Base-by-base conservation (phyloP, 352 stramenopile genomes). In the Aphanomyces cochlioides region DNA sequence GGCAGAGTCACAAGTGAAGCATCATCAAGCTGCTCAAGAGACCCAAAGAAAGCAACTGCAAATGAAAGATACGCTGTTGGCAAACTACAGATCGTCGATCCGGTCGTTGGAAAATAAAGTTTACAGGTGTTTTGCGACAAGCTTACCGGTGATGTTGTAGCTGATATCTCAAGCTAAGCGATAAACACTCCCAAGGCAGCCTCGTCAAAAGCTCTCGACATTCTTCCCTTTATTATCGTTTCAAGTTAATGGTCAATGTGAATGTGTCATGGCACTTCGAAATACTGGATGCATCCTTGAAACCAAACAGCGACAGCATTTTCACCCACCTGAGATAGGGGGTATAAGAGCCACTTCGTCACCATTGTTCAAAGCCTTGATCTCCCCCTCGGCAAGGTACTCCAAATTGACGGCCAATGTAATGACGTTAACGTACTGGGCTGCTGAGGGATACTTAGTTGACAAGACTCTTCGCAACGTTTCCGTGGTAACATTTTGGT, bases 331-430 rank as follows among this genome's bases (percentile, higher is more conserved):
- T 57, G 84, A 92, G 73, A 93, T 92, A n/a, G 86, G 86, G 56
- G 86, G 86, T 47, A 92, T 93, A 34, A 92, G 78, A 50, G 86
- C 86, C 43, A 93, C 84, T 72, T 93, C 86, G 76, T 93, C 86
- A 68, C 84, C 84, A 56, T 88, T 74, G 28, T 67, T 57, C 47
- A 93, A 48, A 13, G 13, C 73, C 66, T 43, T 66, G 37, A 69
- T 72, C 69, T 90, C 78, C 68, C 87, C 76, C 6, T 72, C 68
- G 39, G 40, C n/a, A 13, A 81, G 77, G 70, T 92, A 93, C 72
- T 92, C 84, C 64, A 92, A 77, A 67, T 93, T 93, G 28, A 76
- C 78, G 19, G 86, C 84, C 48, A 93, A 69, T 13, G 84, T 84
- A 74, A 93, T 90, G 60, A 65, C 74, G 41, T 74, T 64, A 56